Percentiles rank a stretch among this genome's conserved stretches.
Conservation (phyloP, 2,329 filamentous ascomycete genomes). For the Cyanodermella asteris region DNA sequence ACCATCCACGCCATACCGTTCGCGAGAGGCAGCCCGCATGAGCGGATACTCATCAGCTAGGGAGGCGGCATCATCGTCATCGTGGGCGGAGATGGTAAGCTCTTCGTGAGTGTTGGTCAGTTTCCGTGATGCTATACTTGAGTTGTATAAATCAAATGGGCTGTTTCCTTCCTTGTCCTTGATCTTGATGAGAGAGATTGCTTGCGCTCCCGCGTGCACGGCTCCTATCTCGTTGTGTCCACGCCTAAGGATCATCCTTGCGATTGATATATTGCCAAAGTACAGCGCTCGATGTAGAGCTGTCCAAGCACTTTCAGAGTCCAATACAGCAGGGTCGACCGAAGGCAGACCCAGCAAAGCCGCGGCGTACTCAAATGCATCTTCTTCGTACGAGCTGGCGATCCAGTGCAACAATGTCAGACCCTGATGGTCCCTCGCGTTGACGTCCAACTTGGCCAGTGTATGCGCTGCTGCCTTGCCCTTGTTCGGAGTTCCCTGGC, state of each 20-base stretch:
- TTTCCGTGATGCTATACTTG: constrained; percentile 63
- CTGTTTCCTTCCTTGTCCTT: constrained; percentile 92
- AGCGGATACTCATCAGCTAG: constrained; percentile 12
- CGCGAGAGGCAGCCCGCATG: no score
- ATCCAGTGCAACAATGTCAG: constrained; percentile 69
- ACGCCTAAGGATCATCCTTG: constrained; percentile 56
- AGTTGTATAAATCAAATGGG: constrained; percentile 78
- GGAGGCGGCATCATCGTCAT: constrained; percentile 26
- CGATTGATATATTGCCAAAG: constrained; percentile 69
- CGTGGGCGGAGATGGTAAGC: constrained; percentile 23
- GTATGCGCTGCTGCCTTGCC: constrained; percentile 7
- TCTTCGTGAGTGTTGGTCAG: constrained; percentile 18
- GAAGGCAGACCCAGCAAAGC: constrained; percentile 63
- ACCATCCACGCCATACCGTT: constrained; percentile 29
- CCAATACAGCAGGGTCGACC: constrained; percentile 69
- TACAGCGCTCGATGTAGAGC: constrained; percentile 80
- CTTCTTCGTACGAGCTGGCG: constrained; percentile 49
- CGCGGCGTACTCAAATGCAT: constrained; percentile 51
- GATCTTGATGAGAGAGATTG: constrained; percentile 67
- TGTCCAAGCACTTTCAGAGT: constrained; percentile 89
- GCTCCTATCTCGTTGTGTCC: constrained; percentile 48
- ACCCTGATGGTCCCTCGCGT: constrained; percentile 61
- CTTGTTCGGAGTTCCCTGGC: constrained; percentile 8
- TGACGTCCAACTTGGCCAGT: constrained; percentile 47
- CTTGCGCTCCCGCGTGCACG: constrained; percentile 36